These are phyloP conservation scores for Globisporangium abappressorium DNA, from an alignment of 352 stramenopile genomes.

Conservation along the genomic window DNA sequence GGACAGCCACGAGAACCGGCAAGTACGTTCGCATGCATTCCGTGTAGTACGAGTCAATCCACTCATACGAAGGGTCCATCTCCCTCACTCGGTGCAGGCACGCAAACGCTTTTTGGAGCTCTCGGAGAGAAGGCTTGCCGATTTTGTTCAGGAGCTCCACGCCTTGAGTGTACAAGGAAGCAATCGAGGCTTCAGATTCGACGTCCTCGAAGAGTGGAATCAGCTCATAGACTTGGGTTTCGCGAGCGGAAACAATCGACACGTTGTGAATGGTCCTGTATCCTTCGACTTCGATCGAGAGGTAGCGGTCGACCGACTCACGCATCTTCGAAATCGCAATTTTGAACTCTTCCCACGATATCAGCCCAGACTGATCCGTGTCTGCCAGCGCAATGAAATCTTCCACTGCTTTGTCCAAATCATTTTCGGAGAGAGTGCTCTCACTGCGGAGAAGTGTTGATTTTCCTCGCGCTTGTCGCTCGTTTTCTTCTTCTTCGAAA, in stretches of 20 bases:
- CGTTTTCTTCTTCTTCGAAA: conserved; percentile 65
- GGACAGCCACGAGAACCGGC: conserved; percentile 62
- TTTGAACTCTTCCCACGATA: conserved; percentile 89
- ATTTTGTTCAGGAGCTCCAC: conserved; percentile 64
- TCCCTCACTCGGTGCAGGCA: conserved; percentile 69
- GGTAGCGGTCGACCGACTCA: conserved; percentile 59
- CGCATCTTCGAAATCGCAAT: conserved; percentile 76
- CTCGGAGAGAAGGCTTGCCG: conserved; percentile 45
- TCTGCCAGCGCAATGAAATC: conserved; percentile 80
- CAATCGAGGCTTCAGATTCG: conserved; percentile 62
- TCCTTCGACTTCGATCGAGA: conserved; percentile 77
- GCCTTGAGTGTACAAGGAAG: conserved; percentile 63
- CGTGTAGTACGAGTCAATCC: conserved; percentile 80
- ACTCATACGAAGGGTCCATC: conserved; percentile 75
- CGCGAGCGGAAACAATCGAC: conserved; percentile 58
- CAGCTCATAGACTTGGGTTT: conserved; percentile 78
- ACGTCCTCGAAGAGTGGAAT: conserved; percentile 73
- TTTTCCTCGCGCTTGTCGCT: conserved; percentile 23
- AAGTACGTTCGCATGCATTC: conserved; percentile 68
- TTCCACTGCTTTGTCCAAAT: conserved; percentile 57
- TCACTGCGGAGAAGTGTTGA: conserved; percentile 27
- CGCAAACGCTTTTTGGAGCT: conserved; percentile 73
- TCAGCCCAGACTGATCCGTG: conserved; percentile 68
- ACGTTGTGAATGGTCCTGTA: conserved; percentile 67
- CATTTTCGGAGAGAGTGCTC: conserved; percentile 52